A percentile compares a stretch with the other conserved stretches of the same genome.
Conservation (phyloP, 2,329 filamentous ascomycete genomes). For the Calonectria pseudoturangicola region DNA sequence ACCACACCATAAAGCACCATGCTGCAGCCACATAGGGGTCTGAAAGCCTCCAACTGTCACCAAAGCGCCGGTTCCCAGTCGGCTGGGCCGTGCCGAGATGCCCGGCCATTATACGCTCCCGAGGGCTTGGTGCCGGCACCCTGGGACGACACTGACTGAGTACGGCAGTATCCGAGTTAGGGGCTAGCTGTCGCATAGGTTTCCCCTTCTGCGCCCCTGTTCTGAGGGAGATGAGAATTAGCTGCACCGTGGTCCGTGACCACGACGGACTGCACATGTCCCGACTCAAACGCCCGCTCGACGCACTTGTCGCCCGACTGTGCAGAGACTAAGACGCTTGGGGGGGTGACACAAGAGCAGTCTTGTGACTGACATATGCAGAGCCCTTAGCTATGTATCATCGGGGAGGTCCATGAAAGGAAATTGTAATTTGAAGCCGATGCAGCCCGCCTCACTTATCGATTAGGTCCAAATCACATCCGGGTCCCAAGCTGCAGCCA, state of each 20-base stretch:
- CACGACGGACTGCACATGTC: neutral
- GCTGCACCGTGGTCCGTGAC: neutral
- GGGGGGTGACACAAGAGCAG: neutral
- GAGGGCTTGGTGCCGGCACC: neutral
- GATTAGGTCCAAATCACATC: neutral
- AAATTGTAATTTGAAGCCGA: neutral
- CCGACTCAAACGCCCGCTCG: neutral
- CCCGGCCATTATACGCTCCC: neutral
- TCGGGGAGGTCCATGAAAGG: neutral
- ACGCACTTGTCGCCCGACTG: slow-evolving; percentile 5
- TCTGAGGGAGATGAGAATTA: neutral
- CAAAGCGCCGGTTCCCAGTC: neutral
- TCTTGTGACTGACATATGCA: slow-evolving; percentile 13
- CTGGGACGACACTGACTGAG: neutral
- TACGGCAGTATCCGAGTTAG: neutral
- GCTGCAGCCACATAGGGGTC: neutral
- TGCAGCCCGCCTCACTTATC: slow-evolving; percentile 9
- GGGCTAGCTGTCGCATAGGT: neutral
- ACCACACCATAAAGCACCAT: neutral
- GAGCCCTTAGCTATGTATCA: neutral
- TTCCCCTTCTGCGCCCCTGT: neutral
- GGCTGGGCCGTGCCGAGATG: neutral
- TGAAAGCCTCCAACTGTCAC: neutral
- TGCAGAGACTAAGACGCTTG: neutral
- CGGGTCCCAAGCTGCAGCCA: neutral